These are phyloP conservation scores for Pythium grandisporangium DNA, from an alignment of 352 stramenopile genomes.

Conservation along the genomic window DNA sequence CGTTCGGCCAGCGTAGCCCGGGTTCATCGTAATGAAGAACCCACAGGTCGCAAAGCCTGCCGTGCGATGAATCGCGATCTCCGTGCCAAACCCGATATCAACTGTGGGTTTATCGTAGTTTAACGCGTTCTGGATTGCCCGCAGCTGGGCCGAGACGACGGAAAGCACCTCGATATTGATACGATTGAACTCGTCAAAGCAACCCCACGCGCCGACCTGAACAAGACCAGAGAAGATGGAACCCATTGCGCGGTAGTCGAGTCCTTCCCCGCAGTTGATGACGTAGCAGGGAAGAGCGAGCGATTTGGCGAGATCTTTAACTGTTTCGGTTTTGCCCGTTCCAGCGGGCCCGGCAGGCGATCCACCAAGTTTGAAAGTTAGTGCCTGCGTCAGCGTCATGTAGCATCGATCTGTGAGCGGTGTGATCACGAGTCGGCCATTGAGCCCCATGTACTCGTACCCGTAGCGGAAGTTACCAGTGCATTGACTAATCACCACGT, in stretches of 20 bases:
- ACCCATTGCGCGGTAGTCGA: conserved; percentile 91
- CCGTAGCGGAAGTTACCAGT: conserved; percentile 89
- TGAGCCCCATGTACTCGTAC: conserved; percentile 93
- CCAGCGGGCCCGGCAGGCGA: conserved; percentile 85
- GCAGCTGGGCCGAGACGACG: conserved; percentile 81
- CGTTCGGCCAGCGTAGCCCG: conserved; percentile 86
- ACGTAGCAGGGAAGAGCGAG: conserved; percentile 90
- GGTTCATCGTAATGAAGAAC: conserved; percentile 96
- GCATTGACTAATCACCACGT: conserved; percentile 88
- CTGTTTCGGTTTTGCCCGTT: conserved; percentile 91
- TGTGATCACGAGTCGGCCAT: conserved; percentile 89
- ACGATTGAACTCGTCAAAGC: conserved; percentile 85
- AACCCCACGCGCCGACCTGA: conserved; percentile 82
- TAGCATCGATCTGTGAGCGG: conserved; percentile 91
- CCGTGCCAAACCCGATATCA: conserved; percentile 87
- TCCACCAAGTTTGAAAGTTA: conserved; percentile 90
- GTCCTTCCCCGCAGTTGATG: conserved; percentile 86
- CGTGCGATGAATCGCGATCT: conserved; percentile 89
- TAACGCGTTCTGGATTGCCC: conserved; percentile 90
- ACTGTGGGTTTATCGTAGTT: conserved; percentile 88
- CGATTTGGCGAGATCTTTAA: conserved; percentile 90
- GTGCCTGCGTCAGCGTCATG: conserved; percentile 90
- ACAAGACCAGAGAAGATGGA: conserved; percentile 86
- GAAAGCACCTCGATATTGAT: conserved; percentile 86
- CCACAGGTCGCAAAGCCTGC: conserved; percentile 90